Conservation (phyloP, 306 rosid species). For the Spatholobus suberectus region DNA sequence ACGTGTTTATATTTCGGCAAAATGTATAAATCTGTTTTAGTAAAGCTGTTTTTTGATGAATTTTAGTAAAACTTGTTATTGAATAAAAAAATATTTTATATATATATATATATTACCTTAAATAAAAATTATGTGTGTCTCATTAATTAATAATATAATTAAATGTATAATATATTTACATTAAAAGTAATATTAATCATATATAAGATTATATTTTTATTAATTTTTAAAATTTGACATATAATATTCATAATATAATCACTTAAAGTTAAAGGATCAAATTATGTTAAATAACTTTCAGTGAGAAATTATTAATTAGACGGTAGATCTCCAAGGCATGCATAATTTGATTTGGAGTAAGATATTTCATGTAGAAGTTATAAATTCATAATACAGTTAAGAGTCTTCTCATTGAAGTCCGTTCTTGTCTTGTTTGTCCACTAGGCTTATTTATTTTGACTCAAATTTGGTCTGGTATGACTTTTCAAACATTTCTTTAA, state of each 20-base stretch:
- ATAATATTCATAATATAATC: neutral
- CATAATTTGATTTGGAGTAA: neutral
- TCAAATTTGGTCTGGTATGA: neutral
- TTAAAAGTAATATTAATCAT: neutral
- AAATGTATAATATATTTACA: neutral
- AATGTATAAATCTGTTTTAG: neutral
- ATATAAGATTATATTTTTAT: neutral
- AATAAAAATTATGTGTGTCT: neutral
- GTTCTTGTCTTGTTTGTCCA: slow-evolving; percentile 11
- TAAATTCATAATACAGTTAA: neutral
- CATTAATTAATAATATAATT: neutral
- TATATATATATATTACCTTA: neutral
- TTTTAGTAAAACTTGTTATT: neutral
- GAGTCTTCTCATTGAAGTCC: neutral
- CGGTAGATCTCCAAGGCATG: neutral
- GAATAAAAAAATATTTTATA: neutral
- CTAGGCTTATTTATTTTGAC: neutral
- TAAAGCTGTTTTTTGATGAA: too few species aligned
- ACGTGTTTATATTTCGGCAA: too few species aligned
- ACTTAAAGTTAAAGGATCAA: neutral
- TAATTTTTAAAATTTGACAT: too few species aligned
- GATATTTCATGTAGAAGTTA: neutral
- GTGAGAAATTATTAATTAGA: neutral
- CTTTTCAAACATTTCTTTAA: neutral
- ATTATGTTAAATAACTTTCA: neutral